Conservation (phyloP, 129 eudicot species). For the Flaveria robusta region DNA sequence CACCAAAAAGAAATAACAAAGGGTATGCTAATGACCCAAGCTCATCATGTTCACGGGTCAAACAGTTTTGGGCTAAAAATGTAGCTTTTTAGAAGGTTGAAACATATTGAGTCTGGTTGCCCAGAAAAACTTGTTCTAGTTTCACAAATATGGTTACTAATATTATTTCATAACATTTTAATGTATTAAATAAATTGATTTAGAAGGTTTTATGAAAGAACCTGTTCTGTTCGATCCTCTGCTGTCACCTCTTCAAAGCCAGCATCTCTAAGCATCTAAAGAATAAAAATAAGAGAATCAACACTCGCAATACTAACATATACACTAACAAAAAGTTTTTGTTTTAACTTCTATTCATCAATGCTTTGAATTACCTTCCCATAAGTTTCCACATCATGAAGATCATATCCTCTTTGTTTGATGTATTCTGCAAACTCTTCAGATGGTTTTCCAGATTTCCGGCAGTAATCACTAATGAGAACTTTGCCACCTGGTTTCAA, state of each 20-base stretch:
- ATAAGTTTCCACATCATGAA: conserved; percentile 85
- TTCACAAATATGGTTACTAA: background rate
- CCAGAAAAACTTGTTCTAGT: too few relatives aligned
- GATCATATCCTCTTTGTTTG: conserved; percentile 97
- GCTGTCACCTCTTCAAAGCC: conserved; percentile 77
- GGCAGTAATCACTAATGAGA: conserved; percentile 92
- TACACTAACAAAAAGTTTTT: background rate
- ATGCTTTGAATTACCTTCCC: conserved; percentile 56
- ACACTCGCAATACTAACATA: background rate
- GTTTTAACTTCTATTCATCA: background rate
- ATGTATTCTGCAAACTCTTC: conserved; percentile 79
- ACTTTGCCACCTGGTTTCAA: conserved; percentile 97
- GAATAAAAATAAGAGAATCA: background rate
- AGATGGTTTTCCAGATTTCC: conserved; percentile 71
- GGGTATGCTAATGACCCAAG: background rate
- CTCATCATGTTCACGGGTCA: background rate
- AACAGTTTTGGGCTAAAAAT: background rate
- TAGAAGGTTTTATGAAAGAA: conserved; percentile 12
- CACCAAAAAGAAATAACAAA: background rate
- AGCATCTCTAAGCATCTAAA: conserved; percentile 92
- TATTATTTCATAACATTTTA: background rate
- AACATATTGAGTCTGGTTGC: background rate
- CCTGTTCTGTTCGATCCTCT: conserved; percentile 98
- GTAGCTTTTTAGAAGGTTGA: background rate
- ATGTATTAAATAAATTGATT: background rate